Conservation (phyloP, 306 rosid species). For the Casuarina glauca region DNA sequence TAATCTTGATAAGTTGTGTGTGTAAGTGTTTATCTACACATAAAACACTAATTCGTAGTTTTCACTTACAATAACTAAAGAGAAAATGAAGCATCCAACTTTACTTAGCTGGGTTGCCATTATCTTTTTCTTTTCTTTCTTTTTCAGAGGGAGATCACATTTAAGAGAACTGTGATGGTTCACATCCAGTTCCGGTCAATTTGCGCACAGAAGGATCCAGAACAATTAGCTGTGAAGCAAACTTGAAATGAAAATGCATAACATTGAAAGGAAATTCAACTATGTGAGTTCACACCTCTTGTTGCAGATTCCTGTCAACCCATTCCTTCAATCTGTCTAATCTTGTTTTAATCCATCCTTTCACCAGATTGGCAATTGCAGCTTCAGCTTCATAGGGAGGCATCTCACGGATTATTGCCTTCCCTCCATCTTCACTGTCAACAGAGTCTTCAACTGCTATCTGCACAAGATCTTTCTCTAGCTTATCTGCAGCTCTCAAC, state of each 20-base stretch:
- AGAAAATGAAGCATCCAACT: not conserved
- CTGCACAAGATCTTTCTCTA: slow-evolving; percentile 96
- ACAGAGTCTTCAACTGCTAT: slow-evolving; percentile 96
- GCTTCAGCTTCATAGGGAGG: slow-evolving; percentile 95
- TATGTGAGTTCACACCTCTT: slow-evolving; percentile 70
- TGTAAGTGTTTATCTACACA: not conserved
- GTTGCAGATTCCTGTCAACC: slow-evolving; percentile 94
- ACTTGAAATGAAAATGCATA: not conserved
- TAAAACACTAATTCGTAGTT: slow-evolving; percentile 1
- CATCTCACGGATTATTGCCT: slow-evolving; percentile 98
- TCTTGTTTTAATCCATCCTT: slow-evolving; percentile 86
- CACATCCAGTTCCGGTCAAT: not conserved
- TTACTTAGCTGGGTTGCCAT: too few relatives aligned
- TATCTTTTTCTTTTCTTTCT: not conserved
- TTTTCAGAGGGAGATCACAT: too few relatives aligned
- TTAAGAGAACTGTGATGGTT: not conserved
- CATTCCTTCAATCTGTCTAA: slow-evolving; percentile 85
- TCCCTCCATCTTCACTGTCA: slow-evolving; percentile 96
- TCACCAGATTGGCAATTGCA: slow-evolving; percentile 90
- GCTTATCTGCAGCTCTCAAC: slow-evolving; percentile 91
- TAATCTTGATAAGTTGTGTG: not conserved
- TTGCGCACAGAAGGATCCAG: not conserved
- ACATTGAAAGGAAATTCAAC: not conserved
- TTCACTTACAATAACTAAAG: not conserved
- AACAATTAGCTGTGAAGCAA: not conserved